phyloP scores from a whole-genome alignment of 2,329 filamentous ascomycete genomes.

The Penicillium brevicompactum region DNA sequence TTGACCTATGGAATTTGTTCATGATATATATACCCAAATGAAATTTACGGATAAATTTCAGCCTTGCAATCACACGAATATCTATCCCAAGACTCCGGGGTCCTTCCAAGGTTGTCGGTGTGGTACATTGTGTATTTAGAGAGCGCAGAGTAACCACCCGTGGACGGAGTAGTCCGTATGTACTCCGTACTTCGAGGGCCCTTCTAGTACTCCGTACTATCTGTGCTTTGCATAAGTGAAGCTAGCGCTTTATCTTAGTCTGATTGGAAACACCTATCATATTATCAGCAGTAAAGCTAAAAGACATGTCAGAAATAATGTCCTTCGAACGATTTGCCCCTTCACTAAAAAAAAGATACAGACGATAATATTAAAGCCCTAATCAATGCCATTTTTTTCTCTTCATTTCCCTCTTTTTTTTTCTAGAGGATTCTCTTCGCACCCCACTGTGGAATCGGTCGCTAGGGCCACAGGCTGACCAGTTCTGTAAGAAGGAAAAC shows the following conservation, averaged over 20 bases:
- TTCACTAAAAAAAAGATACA: not conserved
- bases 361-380: not conserved
- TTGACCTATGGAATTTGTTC: too few relatives aligned
- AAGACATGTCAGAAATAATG: not conserved
- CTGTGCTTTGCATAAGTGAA: not conserved
- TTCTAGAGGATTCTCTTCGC: conserved; percentile 6
- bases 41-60: too few relatives aligned
- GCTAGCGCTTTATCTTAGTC: not conserved
- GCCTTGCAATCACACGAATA: too few relatives aligned
- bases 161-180: not conserved
- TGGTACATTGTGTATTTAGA: too few relatives aligned
- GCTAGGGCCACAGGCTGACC: conserved; percentile 33
- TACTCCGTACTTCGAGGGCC: not conserved
- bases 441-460: conserved; percentile 25
- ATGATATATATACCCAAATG: too few relatives aligned
- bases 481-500: conserved; percentile 36
- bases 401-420: not conserved
- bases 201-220: not conserved
- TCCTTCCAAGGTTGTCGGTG: not conserved
- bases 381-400: not conserved
- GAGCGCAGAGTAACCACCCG: too few relatives aligned
- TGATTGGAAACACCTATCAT: not conserved
- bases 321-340: not conserved
- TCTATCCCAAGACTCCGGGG: too few relatives aligned
- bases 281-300: not conserved